Percentiles rank a stretch among this genome's conserved stretches.
phyloP scores from a whole-genome alignment of 768 basidiomycete genomes.

The Holtermannia corniformis region DNA sequence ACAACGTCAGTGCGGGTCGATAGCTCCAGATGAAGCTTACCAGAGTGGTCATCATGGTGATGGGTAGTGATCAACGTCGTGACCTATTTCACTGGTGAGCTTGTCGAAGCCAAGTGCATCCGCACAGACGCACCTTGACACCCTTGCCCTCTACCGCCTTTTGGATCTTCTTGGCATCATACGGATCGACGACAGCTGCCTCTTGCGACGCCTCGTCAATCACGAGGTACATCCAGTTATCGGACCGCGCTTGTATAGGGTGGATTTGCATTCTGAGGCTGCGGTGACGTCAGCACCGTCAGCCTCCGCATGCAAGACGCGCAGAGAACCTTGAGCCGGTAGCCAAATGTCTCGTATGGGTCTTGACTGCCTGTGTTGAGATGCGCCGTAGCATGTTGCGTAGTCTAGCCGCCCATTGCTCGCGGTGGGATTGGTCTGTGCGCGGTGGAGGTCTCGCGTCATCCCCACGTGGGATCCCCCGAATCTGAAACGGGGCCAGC shows the following conservation, averaged over 20 bases:
- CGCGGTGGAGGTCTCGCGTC: too few relatives aligned
- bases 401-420: too few relatives aligned
- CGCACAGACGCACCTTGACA: conserved; percentile 48
- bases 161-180: conserved; percentile 35
- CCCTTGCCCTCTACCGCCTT: conserved; percentile 52
- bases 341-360: too few relatives aligned
- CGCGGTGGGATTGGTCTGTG: too few relatives aligned
- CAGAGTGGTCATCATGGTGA: conserved; percentile 82
- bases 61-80: conserved; percentile 64
- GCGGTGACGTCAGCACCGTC: too few relatives aligned
- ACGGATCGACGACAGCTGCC: conserved; percentile 39
- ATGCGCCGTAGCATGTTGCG: too few relatives aligned
- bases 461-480: too few relatives aligned
- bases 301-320: conserved; percentile 62
- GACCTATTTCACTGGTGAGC: conserved; percentile 9
- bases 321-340: too few relatives aligned
- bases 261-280: conserved; percentile 15
- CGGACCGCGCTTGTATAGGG: conserved; percentile 34
- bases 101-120: not conserved
- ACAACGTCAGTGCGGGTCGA: not conserved
- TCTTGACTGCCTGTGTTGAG: too few relatives aligned
- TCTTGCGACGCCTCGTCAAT: conserved; percentile 34
- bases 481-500: too few relatives aligned
- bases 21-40: conserved; percentile 34
- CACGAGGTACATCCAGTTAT: conserved; percentile 42